Base-by-base conservation (phyloP, 768 basidiomycete genomes). In the Agaricus subrufescens region DNA sequence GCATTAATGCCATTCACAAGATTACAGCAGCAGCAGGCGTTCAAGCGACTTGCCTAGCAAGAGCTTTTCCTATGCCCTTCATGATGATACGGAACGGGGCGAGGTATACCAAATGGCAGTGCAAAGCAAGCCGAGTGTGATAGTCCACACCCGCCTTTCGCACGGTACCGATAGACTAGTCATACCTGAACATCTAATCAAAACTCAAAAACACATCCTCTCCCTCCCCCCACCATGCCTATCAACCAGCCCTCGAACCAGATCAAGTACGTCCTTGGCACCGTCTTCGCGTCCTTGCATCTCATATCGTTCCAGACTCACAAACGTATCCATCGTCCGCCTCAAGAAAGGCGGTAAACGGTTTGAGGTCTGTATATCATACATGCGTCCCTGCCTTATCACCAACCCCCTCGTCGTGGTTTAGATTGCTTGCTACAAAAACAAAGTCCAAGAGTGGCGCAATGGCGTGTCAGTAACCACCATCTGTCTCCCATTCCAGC, bases 341-440 rank as follows among this genome's bases (percentile, higher is more conserved):
- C 77, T 97, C 49, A 97, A 94, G 79, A 98, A 98, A 69, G 93
- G 89, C 46, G 97, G 97, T 42, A 98, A 98, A 73, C 86, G 97
- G 48, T 98, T 97, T 68, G 97, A 99, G 80, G 95, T 93, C 62
- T 4, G 54, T 26, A 3, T 50, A 4, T 37, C 23, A n/a, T 49
- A 62, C 9, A 68, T 34, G 23, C 52, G 0, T 39, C 12, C 19
- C 26, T 30, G 10, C 46, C 14, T 15, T 19, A 15, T 19, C 19
- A 4, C 25, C 15, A 42, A 19, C 39, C 39, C 9, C 34, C 25
- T 30, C 15, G 15, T 19, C 6, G 8, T 37, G 31, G 34, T 34
- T 6, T 52, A 80, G 96, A 90, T 99, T 64, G 96, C 97, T 38
- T 97, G 94, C 71, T 99, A 98, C 77, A 96, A 98, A 78, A 99